Evolutionary conservation across 768 basidiomycete species (phyloP).

Genomic region (Mycena rebaudengoi): DNA sequence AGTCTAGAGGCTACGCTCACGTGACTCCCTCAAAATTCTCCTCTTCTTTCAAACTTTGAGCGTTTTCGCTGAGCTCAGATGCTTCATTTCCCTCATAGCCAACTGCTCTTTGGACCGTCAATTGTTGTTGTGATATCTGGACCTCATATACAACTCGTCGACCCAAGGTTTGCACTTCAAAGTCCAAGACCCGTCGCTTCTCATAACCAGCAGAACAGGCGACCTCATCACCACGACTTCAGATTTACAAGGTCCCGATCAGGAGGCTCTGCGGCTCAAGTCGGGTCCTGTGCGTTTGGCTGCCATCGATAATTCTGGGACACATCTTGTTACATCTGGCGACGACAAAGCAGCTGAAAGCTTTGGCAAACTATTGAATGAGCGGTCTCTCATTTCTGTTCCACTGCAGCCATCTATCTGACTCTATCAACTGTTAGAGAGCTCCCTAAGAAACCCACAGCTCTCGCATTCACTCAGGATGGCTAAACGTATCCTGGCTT

Average conservation of each 20-base stretch:
- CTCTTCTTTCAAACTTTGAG: too few relatives aligned
- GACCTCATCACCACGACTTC: slow-evolving; percentile 55
- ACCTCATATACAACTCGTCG: slow-evolving; percentile 68
- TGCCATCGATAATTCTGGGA: slow-evolving; percentile 53
- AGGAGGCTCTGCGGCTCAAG: slow-evolving; percentile 45
- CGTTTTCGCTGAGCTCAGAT: too few relatives aligned
- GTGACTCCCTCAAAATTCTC: too few relatives aligned
- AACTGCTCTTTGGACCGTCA: slow-evolving; percentile 48
- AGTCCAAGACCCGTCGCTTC: slow-evolving; percentile 4
- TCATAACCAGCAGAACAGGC: slow-evolving; percentile 56
- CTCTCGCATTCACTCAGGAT: slow-evolving; percentile 67
- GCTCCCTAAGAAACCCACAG: slow-evolving; percentile 85
- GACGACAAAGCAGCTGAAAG: slow-evolving; percentile 87
- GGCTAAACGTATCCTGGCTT: slow-evolving; percentile 75
- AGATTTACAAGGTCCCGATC: slow-evolving; percentile 38
- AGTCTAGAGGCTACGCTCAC: too few relatives aligned
- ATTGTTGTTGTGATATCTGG: slow-evolving; percentile 61
- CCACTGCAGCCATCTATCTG: background rate
- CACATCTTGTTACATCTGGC: slow-evolving; percentile 66
- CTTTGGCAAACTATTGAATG: slow-evolving; percentile 74
- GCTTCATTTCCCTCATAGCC: slow-evolving; percentile 58
- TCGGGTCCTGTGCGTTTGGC: slow-evolving; percentile 69
- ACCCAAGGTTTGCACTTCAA: slow-evolving; percentile 55
- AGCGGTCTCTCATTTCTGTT: slow-evolving; percentile 64
- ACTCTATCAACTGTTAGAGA: slow-evolving; percentile 55